phyloP scores from a whole-genome alignment of 1,139 yeast genomes.

The Blastobotrys elegans region DNA sequence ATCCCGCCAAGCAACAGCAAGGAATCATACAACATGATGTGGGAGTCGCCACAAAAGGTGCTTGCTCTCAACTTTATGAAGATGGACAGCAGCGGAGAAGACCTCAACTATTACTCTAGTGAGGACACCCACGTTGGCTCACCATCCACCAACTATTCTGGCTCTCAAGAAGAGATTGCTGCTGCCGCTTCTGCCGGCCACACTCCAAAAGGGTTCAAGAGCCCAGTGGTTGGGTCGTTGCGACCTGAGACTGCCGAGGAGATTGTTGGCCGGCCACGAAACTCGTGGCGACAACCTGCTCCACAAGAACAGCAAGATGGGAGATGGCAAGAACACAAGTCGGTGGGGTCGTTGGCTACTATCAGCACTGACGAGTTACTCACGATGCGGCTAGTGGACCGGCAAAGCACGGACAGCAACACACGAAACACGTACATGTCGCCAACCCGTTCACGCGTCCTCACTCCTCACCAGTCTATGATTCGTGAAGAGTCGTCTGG shows the following conservation, averaged over 20 bases:
- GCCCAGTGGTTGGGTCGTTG: slow-evolving; percentile 6
- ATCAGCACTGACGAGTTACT: slow-evolving; percentile 81
- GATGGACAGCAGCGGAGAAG: slow-evolving; percentile 29
- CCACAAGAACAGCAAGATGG: slow-evolving; percentile 29
- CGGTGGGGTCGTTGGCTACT: slow-evolving; percentile 71
- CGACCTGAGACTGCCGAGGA: slow-evolving; percentile 7
- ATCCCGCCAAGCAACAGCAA: slow-evolving; percentile 3
- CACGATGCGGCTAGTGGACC: slow-evolving; percentile 64
- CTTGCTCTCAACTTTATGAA: slow-evolving; percentile 34
- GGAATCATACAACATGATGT: slow-evolving; percentile 15
- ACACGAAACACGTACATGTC: slow-evolving; percentile 25
- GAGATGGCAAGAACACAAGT: slow-evolving; percentile 49
- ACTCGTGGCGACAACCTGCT: slow-evolving; percentile 71
- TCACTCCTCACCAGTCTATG: slow-evolving; percentile 26
- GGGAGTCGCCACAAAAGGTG: slow-evolving; percentile 35
- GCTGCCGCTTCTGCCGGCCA: background rate
- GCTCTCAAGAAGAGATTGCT: slow-evolving; percentile 2
- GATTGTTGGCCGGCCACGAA: slow-evolving; percentile 30
- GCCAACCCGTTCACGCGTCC: slow-evolving; percentile 26
- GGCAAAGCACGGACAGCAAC: slow-evolving; percentile 18
- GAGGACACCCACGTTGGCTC: slow-evolving; percentile 42
- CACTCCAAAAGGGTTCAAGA: slow-evolving; percentile 7
- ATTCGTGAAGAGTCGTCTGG: slow-evolving; percentile 22
- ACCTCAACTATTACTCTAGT: slow-evolving; percentile 19
- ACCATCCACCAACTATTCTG: slow-evolving; percentile 4